Evolutionary conservation across 2,329 filamentous ascomycete genomes (phyloP), one percentile per base, ranked within the genome.

Genomic region (Xylariaceae sp.): DNA sequence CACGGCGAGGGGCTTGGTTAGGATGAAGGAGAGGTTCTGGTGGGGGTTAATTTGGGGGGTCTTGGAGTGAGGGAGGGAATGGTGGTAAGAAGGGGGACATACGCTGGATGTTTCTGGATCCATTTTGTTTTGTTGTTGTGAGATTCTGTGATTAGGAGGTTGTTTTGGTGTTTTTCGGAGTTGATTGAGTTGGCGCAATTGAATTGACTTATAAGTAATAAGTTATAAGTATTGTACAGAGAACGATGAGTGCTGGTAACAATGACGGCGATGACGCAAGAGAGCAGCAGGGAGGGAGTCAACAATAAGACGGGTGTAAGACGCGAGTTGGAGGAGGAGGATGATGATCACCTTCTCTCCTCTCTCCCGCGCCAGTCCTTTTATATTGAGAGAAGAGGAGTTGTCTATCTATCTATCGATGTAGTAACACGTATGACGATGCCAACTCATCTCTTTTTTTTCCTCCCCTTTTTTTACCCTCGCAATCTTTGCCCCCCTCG

Each of bases 11-110:
- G 86, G 81, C 68, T 88, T 88, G 75, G 92, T 85, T 69, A 96
- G 88, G 73, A 95, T 79, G 76, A 94, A 94, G 56, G 90, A 94
- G 66, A 88, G 84, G 75, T 94, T 94, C 88, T 90, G 56, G 4
- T 23, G 17, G 18, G 34, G 45, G 45, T 45, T 11, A 7, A 34
- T 34, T 50, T 34, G 23, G 34, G n/a, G 5, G 15, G 15, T 35
- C 3, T 35, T 35, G 37, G 11, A 37, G 18, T 18, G 42, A 7
- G 42, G 17, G 17, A 18, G 17, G 17, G 17, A 2, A 2, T 18
- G 17, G 17, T 18, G 17, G 17, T 2, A 18, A 18, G 17, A 18
- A 18, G 30, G 48, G 47, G 23, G 17, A 64, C 62, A 17, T 13
- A 64, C 62, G 55, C 62, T 64, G 53, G 60, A 56, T 48, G 57